Evolutionary conservation across 2,329 filamentous ascomycete genomes (phyloP), one percentile per base, ranked within the genome.

Genomic region (Blastomyces parvus): DNA sequence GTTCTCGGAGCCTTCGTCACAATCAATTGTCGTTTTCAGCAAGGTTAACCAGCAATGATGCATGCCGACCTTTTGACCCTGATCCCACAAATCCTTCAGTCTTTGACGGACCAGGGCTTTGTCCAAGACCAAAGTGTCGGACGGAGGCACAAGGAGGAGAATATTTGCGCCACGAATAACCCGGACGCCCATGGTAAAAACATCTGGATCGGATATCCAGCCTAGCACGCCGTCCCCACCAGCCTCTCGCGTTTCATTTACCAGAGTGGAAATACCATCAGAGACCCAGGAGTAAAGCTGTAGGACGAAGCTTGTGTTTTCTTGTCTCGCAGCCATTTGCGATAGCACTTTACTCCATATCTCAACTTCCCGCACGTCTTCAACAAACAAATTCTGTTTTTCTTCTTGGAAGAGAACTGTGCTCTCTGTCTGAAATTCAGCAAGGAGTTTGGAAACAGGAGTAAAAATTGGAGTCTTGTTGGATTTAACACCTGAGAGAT

Each of bases 371-470:
- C 86, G 81, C 6, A 90, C 84, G 68, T 91, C 87, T 73, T 97
- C 93, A 59, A 93, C 80, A 74, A 90, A 97, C n/a, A 97, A 81
- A 72, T 99, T 99, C 73, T 96, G 91, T 73, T 95, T 92, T 76
- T 99, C 94, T 63, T 91, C 83, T 0, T 84, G 87, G 72, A 99
- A 99, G 0, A 99, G 83, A 66, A 74, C 72, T 0, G 73, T 76
- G 52, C 73, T 76, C 38, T 79, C 75, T 50, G 74, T 73, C 3
- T 73, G 69, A 13, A 74, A 72, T 4, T 73, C 70, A 0, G 68
- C 65, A 2, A 82, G 69, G 0, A 70, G 64, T 5, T 69, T 69
- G 13, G 70, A 65, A 30, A 76, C 70, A 22, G 71, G 50, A 7
- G 65, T 59, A 5, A 63, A 73, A 65, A 66, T 68, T 42, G 66